Conservation (phyloP, 768 basidiomycete genomes). For the Cystofilobasidium macerans region DNA sequence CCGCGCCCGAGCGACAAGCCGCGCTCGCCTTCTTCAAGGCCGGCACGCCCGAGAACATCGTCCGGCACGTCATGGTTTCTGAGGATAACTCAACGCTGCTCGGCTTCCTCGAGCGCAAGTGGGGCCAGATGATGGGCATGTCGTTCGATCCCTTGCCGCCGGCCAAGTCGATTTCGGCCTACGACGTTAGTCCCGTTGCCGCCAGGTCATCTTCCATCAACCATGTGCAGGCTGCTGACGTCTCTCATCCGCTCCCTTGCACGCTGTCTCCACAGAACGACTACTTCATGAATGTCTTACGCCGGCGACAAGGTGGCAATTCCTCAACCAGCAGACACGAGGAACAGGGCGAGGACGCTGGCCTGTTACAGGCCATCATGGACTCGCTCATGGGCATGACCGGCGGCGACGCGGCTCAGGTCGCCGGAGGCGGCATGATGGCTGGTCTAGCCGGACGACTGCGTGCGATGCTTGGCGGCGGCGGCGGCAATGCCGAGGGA, state of each 20-base stretch:
- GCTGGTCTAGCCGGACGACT: conserved; percentile 28
- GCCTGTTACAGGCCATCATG: conserved; percentile 8
- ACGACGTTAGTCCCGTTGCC: conserved; percentile 47
- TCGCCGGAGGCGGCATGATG: conserved; percentile 26
- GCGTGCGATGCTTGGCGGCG: conserved; percentile 27
- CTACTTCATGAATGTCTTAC: conserved; percentile 11
- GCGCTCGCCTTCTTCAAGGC: conserved; percentile 29
- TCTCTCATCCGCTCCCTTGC: no score
- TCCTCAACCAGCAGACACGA: conserved; percentile 9
- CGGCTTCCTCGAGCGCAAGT: conserved; percentile 56
- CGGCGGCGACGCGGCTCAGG: conserved; percentile 11
- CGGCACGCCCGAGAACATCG: conserved; percentile 27
- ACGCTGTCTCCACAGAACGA: conserved; percentile 16
- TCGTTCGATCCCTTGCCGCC: conserved; percentile 86
- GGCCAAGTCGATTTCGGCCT: conserved; percentile 46
- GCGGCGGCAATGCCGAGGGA: conserved; percentile 22
- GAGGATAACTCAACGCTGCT: conserved; percentile 40
- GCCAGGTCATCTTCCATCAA: background rate
- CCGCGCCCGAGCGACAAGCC: conserved; percentile 33
- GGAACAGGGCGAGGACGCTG: conserved; percentile 5
- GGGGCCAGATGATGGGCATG: conserved; percentile 49
- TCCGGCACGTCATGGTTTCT: conserved; percentile 61
- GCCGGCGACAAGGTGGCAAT: conserved; percentile 10
- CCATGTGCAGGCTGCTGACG: background rate
- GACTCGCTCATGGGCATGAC: conserved; percentile 6